Evolutionary conservation across 306 rosid genomes (phyloP).

Genomic region (Quercus dentata): DNA sequence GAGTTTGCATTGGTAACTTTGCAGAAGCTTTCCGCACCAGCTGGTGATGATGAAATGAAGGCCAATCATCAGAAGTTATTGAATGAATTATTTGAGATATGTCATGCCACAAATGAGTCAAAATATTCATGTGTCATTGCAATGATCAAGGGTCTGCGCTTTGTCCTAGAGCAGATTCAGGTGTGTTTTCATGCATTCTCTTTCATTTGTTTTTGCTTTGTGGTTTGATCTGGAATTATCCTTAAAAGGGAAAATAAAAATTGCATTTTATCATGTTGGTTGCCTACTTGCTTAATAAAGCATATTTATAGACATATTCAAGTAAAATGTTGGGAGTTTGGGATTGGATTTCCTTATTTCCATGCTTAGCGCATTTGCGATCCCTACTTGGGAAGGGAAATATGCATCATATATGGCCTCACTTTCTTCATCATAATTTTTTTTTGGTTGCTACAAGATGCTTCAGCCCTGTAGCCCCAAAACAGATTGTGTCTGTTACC

Average conservation of each 20-base stretch:
- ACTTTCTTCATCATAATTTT: not conserved
- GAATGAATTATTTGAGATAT: constrained; percentile 63
- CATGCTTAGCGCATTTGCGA: too few relatives aligned
- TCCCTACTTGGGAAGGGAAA: not conserved
- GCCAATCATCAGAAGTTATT: constrained; percentile 49
- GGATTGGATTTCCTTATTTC: not conserved
- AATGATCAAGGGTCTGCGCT: constrained; percentile 76
- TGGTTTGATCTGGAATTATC: not conserved
- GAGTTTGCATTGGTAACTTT: constrained; percentile 74
- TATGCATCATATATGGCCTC: not conserved
- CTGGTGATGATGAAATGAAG: constrained; percentile 64
- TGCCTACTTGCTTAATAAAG: not conserved
- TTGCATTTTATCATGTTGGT: not conserved
- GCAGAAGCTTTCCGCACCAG: constrained; percentile 81
- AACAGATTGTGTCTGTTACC: not conserved
- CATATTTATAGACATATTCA: not conserved
- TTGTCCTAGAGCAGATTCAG: constrained; percentile 91
- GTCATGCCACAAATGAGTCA: constrained; percentile 48
- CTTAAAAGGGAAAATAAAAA: not conserved
- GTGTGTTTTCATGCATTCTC: constrained; percentile 39
- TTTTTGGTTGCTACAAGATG: not conserved
- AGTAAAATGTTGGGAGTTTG: not conserved
- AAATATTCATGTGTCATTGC: constrained; percentile 60
- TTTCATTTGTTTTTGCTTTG: constrained; percentile 1
- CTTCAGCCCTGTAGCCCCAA: not conserved